Conservation (phyloP, 495 filamentous ascomycete genomes). For the Daldinia bambusicola region DNA sequence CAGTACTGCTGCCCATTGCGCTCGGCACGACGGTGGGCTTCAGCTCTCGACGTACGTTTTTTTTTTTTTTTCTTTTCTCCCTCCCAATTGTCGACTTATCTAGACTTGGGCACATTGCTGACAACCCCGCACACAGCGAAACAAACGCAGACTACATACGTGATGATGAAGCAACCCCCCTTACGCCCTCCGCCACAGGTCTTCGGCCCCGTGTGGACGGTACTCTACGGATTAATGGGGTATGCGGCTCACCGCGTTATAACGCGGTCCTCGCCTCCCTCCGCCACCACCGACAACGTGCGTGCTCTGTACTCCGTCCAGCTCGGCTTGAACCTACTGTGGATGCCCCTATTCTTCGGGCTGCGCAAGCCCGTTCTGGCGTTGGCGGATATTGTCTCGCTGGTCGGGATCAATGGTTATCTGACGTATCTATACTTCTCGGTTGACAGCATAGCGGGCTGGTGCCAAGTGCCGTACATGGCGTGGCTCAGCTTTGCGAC, state of each 20-base stretch:
- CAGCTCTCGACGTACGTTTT: conserved; percentile 63
- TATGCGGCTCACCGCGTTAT: conserved; percentile 79
- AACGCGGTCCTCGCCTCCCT: conserved; percentile 44
- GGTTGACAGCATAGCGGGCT: conserved; percentile 76
- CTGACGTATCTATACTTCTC: conserved; percentile 78
- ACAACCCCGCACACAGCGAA: conserved; percentile 53
- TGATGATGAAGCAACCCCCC: conserved; percentile 79
- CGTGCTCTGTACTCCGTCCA: conserved; percentile 82
- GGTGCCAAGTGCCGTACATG: conserved; percentile 79
- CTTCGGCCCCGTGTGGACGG: conserved; percentile 88
- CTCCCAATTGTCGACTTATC: neutral
- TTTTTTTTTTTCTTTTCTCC: neutral
- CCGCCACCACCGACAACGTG: conserved; percentile 45
- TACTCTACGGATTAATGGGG: conserved; percentile 89
- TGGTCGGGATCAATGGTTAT: conserved; percentile 74
- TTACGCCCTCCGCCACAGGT: conserved; percentile 79
- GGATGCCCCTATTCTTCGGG: conserved; percentile 95
- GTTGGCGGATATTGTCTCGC: conserved; percentile 75
- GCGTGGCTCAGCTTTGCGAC: conserved; percentile 87
- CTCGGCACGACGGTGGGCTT: conserved; percentile 73
- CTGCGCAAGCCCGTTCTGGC: conserved; percentile 75
- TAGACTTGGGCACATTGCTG: neutral
- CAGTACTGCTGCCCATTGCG: conserved; percentile 74
- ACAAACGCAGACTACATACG: conserved; percentile 70
- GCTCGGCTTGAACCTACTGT: conserved; percentile 82